Conservation (phyloP, 352 stramenopile genomes). For the Globisporangium ultimum region DNA sequence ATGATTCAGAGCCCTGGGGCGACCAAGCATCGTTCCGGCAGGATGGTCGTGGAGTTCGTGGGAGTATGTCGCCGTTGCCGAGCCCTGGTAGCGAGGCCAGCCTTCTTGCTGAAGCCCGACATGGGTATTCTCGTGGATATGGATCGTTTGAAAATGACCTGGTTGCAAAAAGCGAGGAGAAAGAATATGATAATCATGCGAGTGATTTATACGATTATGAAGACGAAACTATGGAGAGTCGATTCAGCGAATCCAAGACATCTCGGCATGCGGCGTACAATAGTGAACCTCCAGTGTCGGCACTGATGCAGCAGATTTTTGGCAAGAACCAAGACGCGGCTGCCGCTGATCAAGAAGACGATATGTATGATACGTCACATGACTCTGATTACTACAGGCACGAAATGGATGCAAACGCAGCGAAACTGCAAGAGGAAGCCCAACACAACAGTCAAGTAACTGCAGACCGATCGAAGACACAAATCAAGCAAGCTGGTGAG, state of each 20-base stretch:
- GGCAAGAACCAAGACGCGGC: conserved; percentile 5
- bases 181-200: neutral
- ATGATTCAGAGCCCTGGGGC: conserved; percentile 78
- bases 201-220: neutral
- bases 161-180: neutral
- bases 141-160: conserved; percentile 2
- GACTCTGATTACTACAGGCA: conserved; percentile 6
- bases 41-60: neutral
- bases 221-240: neutral
- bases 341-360: conserved; percentile 2
- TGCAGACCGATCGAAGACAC: neutral
- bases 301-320: conserved; percentile 62
- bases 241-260: neutral
- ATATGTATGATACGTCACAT: conserved; percentile 10
- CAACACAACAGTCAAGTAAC: neutral
- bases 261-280: neutral
- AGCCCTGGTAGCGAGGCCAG: neutral
- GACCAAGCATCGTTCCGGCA: conserved; percentile 44
- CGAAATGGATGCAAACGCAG: neutral
- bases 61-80: conserved; percentile 16
- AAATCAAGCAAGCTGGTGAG: neutral
- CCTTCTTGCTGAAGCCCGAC: neutral
- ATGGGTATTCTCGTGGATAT: neutral
- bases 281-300: conserved; percentile 35
- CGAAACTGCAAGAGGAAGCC: neutral